Evolutionary conservation across 1,139 yeast species (phyloP).

Genomic region (Blastobotrys indianensis): DNA sequence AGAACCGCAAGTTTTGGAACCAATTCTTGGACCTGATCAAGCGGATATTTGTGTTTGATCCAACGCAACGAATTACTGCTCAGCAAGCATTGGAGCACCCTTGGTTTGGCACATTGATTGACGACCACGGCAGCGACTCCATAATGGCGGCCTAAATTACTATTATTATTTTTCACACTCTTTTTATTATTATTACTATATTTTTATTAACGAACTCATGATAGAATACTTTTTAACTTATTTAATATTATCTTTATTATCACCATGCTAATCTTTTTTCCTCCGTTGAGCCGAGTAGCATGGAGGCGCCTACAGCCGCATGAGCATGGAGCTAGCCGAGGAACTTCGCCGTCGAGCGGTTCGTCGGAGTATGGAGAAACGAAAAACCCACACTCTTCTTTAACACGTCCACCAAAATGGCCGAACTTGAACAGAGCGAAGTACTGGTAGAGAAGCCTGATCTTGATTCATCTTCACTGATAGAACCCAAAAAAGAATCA

Average conservation of each 20-base stretch:
- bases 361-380: too few species aligned
- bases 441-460: slow-evolving; percentile 1
- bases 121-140: slow-evolving; percentile 16
- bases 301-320: too few species aligned
- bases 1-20: slow-evolving; percentile 39
- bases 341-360: too few species aligned
- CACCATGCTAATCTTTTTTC: too few species aligned
- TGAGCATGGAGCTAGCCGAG: too few species aligned
- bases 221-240: too few species aligned
- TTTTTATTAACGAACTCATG: slow-evolving; percentile 7
- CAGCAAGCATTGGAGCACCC: slow-evolving; percentile 74
- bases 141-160: slow-evolving; percentile 1
- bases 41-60: slow-evolving; percentile 74
- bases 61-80: slow-evolving; percentile 67
- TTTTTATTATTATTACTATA: slow-evolving; percentile 5
- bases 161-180: not conserved
- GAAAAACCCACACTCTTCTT: too few species aligned
- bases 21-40: slow-evolving; percentile 52
- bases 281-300: too few species aligned
- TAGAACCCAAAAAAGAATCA: not conserved
- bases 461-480: not conserved
- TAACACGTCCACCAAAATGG: not conserved
- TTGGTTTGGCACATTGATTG: slow-evolving; percentile 29
- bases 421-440: not conserved
- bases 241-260: too few species aligned